Evolutionary conservation across 805 yeast genomes (phyloP).

Genomic region (Candida golubevii): DNA sequence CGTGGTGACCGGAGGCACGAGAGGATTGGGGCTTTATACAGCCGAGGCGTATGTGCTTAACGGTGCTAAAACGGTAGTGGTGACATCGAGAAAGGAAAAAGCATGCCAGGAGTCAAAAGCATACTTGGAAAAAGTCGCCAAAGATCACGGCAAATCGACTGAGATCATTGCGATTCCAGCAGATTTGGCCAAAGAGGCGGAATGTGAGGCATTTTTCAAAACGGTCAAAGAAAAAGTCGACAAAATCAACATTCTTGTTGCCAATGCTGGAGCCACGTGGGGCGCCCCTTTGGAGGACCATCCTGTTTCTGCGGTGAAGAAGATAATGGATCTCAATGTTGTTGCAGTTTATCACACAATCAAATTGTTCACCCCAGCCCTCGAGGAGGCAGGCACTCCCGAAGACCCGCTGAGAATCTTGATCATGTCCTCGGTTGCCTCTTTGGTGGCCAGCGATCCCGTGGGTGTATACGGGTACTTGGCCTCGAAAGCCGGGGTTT

Average conservation of each 20-base stretch:
- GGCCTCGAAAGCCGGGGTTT: constrained; percentile 73
- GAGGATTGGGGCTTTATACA: constrained; percentile 69
- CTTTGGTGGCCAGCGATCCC: constrained; percentile 40
- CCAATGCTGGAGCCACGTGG: constrained; percentile 82
- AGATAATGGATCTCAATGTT: constrained; percentile 60
- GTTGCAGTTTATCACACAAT: constrained; percentile 65
- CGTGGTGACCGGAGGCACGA: constrained; percentile 68
- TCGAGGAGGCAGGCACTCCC: constrained; percentile 46
- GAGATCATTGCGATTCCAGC: constrained; percentile 47
- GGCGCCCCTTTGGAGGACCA: constrained; percentile 61
- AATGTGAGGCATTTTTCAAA: constrained; percentile 41
- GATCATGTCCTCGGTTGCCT: constrained; percentile 65
- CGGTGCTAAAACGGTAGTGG: constrained; percentile 59
- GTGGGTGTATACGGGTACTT: constrained; percentile 66
- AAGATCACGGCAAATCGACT: constrained; percentile 28
- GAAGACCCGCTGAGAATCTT: constrained; percentile 63
- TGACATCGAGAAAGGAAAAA: constrained; percentile 58
- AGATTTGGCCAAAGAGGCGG: constrained; percentile 49
- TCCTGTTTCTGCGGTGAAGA: constrained; percentile 56
- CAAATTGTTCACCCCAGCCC: constrained; percentile 56
- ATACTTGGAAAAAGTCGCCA: constrained; percentile 33
- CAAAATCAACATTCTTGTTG: constrained; percentile 58
- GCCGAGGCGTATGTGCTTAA: constrained; percentile 59
- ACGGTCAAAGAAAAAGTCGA: constrained; percentile 37
- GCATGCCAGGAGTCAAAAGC: constrained; percentile 58